Evolutionary conservation across 495 filamentous ascomycete species (phyloP), one percentile per base, ranked within the genome.

Genomic region (Lasiosphaeria hispida): DNA sequence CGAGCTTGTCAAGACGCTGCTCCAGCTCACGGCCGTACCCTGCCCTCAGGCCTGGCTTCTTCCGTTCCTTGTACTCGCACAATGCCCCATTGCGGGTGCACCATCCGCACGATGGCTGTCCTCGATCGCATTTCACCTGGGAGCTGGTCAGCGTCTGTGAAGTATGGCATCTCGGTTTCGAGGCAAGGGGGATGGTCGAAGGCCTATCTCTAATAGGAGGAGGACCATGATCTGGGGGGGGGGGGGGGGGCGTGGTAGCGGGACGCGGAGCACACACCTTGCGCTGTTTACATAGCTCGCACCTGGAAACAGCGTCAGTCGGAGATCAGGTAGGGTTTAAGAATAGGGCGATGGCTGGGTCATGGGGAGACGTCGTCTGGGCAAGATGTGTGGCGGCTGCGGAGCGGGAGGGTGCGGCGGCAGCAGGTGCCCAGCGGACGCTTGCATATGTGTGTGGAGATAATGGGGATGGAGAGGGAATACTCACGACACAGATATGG

Each of bases 11-110:
- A 30, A 96, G 80, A 33, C 91, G 80, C 61, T 91, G 87, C 68
- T 96, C 91, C 39, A 96, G 74, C 72, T 96, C 91, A 54, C 91
- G 81, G 1, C 91, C 91, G 69, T 95, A 96, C 1, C 91, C 91
- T 48, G 91, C 91, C 57, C 90, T 76, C 47, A 93, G 74, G 0
- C 89, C 90, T 17, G 90, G 90, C 69, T 93, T 93, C 75, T 91
- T 93, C 15, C 90, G 81, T 65, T 90, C 88, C 67, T 86, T 90
- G 72, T 94, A 94, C 68, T 92, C 87, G 74, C 90, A 94, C 23
- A 76, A 39, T 41, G 89, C 86, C 6, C 81, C 81, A 69, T 95
- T 95, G 54, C 89, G 85, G 62, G 78, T 79, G 66, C 91, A 96
- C 91, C 91, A 95, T 43, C 91, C 91, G 71, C 91, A 96, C 56